Evolutionary conservation across 2,329 filamentous ascomycete species (phyloP).

Genomic region (Claviceps monticola): DNA sequence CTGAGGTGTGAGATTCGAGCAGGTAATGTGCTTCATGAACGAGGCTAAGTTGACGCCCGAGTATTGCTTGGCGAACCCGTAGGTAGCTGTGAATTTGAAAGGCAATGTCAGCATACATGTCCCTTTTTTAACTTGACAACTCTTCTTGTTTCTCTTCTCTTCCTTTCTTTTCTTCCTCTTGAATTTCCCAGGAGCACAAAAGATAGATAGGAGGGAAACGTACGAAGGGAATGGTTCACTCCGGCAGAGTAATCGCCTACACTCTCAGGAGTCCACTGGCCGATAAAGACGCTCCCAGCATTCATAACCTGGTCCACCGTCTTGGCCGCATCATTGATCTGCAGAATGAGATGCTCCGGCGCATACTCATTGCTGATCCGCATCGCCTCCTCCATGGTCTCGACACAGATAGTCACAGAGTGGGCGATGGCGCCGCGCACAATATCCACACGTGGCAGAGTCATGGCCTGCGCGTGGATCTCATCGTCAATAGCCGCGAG

Average conservation of each 20-base stretch:
- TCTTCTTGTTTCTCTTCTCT: background rate
- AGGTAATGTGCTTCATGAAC: conserved; percentile 96
- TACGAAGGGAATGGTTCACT: conserved; percentile 94
- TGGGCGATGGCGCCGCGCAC: conserved; percentile 82
- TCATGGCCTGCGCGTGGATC: conserved; percentile 73
- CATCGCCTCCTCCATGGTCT: conserved; percentile 59
- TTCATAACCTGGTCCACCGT: conserved; percentile 74
- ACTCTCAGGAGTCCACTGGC: conserved; percentile 92
- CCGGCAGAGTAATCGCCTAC: conserved; percentile 97
- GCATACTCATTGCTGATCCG: conserved; percentile 84
- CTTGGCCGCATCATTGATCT: conserved; percentile 62
- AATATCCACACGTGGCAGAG: conserved; percentile 82
- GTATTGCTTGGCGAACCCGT: conserved; percentile 97
- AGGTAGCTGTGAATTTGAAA: conserved; percentile 52
- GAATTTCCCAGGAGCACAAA: background rate
- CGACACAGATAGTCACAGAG: conserved; percentile 73
- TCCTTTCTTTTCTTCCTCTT: background rate
- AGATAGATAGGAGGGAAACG: conserved; percentile 27
- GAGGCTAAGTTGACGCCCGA: conserved; percentile 92
- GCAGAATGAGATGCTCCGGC: conserved; percentile 90
- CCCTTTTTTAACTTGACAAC: too few relatives aligned
- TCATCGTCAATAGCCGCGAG: conserved; percentile 81
- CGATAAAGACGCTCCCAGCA: conserved; percentile 90
- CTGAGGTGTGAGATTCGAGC: conserved; percentile 73
- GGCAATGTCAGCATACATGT: background rate